Percentiles rank a stretch among this genome's conserved stretches.
These are phyloP conservation scores for Cucumis melo DNA, from an alignment of 306 rosid genomes.

Conservation along the genomic window DNA sequence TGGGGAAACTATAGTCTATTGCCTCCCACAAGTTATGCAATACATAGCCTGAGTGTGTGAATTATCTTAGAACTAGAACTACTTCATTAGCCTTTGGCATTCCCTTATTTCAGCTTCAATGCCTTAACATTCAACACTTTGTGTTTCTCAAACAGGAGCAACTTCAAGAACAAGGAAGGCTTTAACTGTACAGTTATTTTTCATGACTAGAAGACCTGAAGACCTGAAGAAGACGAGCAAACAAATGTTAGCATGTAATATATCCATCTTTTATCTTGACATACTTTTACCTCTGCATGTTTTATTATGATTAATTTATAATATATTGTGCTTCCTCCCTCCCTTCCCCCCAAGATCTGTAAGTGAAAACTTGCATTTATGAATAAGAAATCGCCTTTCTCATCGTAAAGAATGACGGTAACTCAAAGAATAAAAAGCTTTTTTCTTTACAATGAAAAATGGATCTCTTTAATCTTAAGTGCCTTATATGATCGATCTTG, in stretches of 20 bases:
- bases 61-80: neutral
- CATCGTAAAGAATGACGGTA: neutral
- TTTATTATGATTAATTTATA: neutral
- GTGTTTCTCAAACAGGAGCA: conserved; percentile 38
- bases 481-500: neutral
- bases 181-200: conserved; percentile 10
- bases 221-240: neutral
- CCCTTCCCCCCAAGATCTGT: neutral
- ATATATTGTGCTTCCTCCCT: neutral
- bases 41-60: neutral
- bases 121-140: conserved; percentile 1
- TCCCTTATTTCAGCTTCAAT: neutral
- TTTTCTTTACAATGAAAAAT: neutral
- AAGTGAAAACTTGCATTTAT: neutral
- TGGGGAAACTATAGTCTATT: neutral
- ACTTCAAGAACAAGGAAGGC: conserved; percentile 52
- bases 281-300: neutral
- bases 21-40: neutral
- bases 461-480: neutral
- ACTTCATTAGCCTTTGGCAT: neutral
- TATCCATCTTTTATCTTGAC: neutral
- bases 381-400: neutral
- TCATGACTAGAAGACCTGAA: neutral
- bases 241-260: neutral
- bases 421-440: neutral